Evolutionary conservation across 2,329 filamentous ascomycete species (phyloP), one percentile per base, ranked within the genome.

Genomic region (Fusarium denticulatum): DNA sequence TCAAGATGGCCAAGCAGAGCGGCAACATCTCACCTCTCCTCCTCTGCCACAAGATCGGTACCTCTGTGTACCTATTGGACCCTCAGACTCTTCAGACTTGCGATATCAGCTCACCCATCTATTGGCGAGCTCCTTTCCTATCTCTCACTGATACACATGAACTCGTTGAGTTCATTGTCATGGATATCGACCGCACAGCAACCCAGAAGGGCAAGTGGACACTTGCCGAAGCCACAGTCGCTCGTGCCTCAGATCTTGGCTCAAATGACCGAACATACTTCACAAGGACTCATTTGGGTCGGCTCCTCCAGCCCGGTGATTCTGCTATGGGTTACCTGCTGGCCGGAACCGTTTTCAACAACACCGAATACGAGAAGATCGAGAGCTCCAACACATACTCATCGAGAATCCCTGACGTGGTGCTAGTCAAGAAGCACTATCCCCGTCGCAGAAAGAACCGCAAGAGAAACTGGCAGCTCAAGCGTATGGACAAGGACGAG

Each of bases 361-460:
- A 95, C 80, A 86, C 88, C 15, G 89, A 97, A 76, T 95, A 93
- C 76, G 95, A 97, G 76, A 93, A 92, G 60, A 88, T 98, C 39
- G 95, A 98, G 82, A 84, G 88, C 57, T 94, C 92, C 60, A 90
- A 90, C 81, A 90, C 92, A 57, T 96, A 97, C 83, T 86, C 90
- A 6, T 92, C 91, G 7, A 91, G 88, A 7, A 93, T 99, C 63
- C 96, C 96, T 0, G 96, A 99, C 79, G 96, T 98, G 0, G 85
- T 99, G 12, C 88, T 99, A 7, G 94, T 99, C 82, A 98, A 97
- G 94, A 99, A 99, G 84, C 92, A 94, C 88, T 99, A 97, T 84
- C 91, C 93, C 68, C 91, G 94, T 77, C 93, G 93, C 84, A 92
- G 93, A 86, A 97, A 96, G 89, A 84, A 84, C 78, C 92, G 91